Conservation (phyloP, 208 protist species). For the Tetramitus jugosus region DNA sequence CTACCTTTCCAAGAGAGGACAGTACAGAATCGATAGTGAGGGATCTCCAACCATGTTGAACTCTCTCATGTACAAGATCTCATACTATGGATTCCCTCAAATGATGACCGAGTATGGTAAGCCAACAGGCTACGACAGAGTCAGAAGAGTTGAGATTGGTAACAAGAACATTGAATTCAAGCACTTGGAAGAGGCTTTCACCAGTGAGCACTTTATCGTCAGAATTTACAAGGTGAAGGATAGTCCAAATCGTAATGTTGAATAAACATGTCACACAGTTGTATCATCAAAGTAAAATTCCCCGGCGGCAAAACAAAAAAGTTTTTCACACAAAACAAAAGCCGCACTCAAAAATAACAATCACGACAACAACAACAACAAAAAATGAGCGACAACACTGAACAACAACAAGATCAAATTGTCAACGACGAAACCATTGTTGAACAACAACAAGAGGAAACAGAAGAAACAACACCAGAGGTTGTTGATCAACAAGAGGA, state of each 20-base stretch:
- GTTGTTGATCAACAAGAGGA: too few relatives aligned
- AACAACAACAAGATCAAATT: too few relatives aligned
- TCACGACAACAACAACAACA: too few relatives aligned
- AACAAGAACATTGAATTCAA: slow-evolving; percentile 61
- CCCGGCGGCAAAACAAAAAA: too few relatives aligned
- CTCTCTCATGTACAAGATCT: slow-evolving; percentile 83
- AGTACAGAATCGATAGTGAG: slow-evolving; percentile 46
- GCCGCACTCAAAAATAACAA: too few relatives aligned
- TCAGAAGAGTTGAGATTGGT: slow-evolving; percentile 60
- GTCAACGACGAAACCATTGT: too few relatives aligned
- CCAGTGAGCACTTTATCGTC: slow-evolving; percentile 82
- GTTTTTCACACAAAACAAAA: too few relatives aligned
- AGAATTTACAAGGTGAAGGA: slow-evolving; percentile 80
- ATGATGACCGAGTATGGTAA: slow-evolving; percentile 53
- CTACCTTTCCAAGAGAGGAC: slow-evolving; percentile 54
- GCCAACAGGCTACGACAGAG: slow-evolving; percentile 46
- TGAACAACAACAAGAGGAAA: too few relatives aligned
- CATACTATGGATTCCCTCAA: slow-evolving; percentile 78
- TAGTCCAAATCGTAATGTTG: slow-evolving; percentile 23
- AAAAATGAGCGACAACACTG: too few relatives aligned
- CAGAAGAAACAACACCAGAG: too few relatives aligned
- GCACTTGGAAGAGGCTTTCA: slow-evolving; percentile 72
- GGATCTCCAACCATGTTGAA: slow-evolving; percentile 52
- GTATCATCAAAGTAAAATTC: too few relatives aligned
- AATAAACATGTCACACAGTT: too few relatives aligned